Evolutionary conservation across 495 filamentous ascomycete genomes (phyloP), one percentile per base, ranked within the genome.

Genomic region (Neurospora sublineolata): DNA sequence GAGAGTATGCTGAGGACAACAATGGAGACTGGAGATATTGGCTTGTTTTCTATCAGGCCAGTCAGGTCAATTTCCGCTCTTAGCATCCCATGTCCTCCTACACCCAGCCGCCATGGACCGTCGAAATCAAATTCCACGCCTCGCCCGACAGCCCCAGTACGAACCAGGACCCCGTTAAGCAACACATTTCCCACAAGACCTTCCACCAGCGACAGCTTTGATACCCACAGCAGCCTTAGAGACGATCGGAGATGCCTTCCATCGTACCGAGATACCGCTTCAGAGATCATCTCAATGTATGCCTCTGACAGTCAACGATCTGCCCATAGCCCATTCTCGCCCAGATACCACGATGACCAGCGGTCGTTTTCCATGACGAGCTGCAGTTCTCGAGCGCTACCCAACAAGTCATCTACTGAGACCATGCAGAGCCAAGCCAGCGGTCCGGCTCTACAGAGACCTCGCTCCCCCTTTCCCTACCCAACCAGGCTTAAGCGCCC

Each of bases 1-100:
- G 82, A 86, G 73, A 86, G 87, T 77, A 91, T 92, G 89, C 85
- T 92, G 52, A 91, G 86, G 77, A 91, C 86, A 10, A 89, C 85
- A 0, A 92, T 89, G 0, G 90, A 92, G 78, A 86, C 87, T 1
- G 90, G 89, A 18, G 88, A 91, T 70, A 87, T 92, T 68, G 89
- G 87, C 9, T 79, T 86, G 67, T 88, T 91, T 71, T 85, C 86
- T 52, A 87, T 87, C 73, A 82, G 82, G 72, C 84, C 86, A 6
- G 77, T 83, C 40, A 82, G 85, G 12, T 76, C 87, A 38, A 80
- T 81, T 5, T 76, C 75, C 20, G 37, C 73, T 12, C 70, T 76
- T n/a, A 71, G 72, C 8, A 73, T 60, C 3, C 76, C 76, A 8
- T 67, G 72, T 37, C 71, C 74, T 4, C 27, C 69, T 3, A 68